Evolutionary conservation across 148 eudicot genomes (phyloP).

Genomic region (Rhododendron kiyosumense): DNA sequence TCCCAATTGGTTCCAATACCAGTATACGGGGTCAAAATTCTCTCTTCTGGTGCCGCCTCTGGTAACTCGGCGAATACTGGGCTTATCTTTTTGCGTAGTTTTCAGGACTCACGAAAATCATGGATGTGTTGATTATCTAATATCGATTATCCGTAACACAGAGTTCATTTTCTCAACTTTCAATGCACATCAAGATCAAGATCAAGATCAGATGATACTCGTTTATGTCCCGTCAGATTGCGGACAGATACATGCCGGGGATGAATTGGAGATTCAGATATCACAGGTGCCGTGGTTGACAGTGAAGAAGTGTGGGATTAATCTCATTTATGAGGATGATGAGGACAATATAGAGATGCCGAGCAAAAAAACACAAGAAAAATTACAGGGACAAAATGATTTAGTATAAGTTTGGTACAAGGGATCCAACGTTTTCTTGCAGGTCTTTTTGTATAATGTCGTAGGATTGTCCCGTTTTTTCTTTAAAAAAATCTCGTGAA

Average conservation of each 20-base stretch:
- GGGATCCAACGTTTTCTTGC: no score
- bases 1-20: background rate
- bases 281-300: background rate
- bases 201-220: background rate
- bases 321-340: background rate
- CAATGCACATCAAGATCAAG: no score
- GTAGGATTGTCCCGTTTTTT: no score
- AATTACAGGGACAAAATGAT: no score
- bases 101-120: background rate
- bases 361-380: no score
- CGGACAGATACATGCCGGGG: background rate
- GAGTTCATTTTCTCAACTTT: no score
- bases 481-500: no score
- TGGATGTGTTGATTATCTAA: no score
- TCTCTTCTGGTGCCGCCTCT: background rate
- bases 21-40: background rate
- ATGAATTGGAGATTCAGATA: background rate
- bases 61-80: background rate
- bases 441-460: no score
- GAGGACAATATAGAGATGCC: background rate
- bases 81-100: background rate
- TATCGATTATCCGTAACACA: no score
- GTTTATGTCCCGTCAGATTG: background rate
- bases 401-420: no score
- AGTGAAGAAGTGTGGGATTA: background rate